Conservation (phyloP, 2,329 filamentous ascomycete species). For the Mycosphaerella sp. region DNA sequence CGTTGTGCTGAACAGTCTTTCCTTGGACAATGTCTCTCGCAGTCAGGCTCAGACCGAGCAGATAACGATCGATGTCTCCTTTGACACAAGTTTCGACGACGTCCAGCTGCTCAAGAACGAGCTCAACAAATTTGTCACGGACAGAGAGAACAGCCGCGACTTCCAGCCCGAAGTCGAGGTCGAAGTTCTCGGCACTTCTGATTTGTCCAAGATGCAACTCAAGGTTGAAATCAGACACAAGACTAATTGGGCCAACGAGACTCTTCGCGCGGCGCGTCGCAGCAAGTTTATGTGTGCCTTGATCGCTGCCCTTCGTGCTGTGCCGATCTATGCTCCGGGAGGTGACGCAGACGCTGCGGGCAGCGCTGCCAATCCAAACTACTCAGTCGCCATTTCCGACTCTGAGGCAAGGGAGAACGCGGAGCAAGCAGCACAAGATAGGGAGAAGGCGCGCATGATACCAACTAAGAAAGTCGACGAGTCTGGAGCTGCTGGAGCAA, state of each 20-base stretch:
- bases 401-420: slow-evolving; percentile 55
- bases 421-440: slow-evolving; percentile 51
- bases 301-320: slow-evolving; percentile 72
- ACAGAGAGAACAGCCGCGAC: slow-evolving; percentile 81
- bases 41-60: slow-evolving; percentile 88
- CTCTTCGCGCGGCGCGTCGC: slow-evolving; percentile 68
- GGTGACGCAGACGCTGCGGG: slow-evolving; percentile 59
- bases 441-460: slow-evolving; percentile 52
- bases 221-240: slow-evolving; percentile 85
- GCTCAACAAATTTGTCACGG: slow-evolving; percentile 75
- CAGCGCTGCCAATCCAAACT: slow-evolving; percentile 64
- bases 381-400: slow-evolving; percentile 70
- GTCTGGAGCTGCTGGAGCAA: slow-evolving; percentile 17
- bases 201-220: slow-evolving; percentile 82
- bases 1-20: slow-evolving; percentile 83
- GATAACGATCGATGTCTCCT: slow-evolving; percentile 72
- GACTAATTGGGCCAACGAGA: slow-evolving; percentile 59
- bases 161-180: slow-evolving; percentile 81
- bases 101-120: slow-evolving; percentile 77
- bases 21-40: slow-evolving; percentile 89
- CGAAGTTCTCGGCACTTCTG: slow-evolving; percentile 68
- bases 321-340: slow-evolving; percentile 78
- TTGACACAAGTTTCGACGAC: slow-evolving; percentile 83
- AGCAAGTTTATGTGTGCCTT: slow-evolving; percentile 98
- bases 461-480: slow-evolving; percentile 40